Evolutionary conservation across 2,329 filamentous ascomycete species (phyloP).

Genomic region (Lachnellula subtilissima): DNA sequence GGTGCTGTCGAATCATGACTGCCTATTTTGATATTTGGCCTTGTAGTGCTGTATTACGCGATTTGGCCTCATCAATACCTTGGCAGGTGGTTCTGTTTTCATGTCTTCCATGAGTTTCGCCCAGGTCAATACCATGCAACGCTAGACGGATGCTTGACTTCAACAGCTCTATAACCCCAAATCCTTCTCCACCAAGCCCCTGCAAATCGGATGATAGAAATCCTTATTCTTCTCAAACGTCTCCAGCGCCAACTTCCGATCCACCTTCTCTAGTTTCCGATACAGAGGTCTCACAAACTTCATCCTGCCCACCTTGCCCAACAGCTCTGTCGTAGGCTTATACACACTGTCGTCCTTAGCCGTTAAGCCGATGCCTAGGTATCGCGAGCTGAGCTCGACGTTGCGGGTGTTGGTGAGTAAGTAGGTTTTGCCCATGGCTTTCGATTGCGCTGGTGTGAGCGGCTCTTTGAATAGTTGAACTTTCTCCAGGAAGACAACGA

Average conservation of each 20-base stretch:
- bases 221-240: slow-evolving; percentile 85
- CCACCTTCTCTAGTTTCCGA: slow-evolving; percentile 67
- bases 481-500: slow-evolving; percentile 82
- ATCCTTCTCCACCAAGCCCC: slow-evolving; percentile 81
- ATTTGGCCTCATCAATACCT: too few relatives aligned
- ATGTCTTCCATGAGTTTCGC: too few relatives aligned
- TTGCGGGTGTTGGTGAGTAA: slow-evolving; percentile 71
- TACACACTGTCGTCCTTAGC: slow-evolving; percentile 68
- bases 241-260: slow-evolving; percentile 67
- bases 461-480: slow-evolving; percentile 63
- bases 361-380: slow-evolving; percentile 72
- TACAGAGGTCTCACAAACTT: slow-evolving; percentile 92
- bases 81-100: too few relatives aligned
- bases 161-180: slow-evolving; percentile 34
- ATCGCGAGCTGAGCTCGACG: slow-evolving; percentile 78
- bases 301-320: slow-evolving; percentile 86
- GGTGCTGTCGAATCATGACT: too few relatives aligned
- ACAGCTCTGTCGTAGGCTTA: slow-evolving; percentile 64
- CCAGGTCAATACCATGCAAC: too few relatives aligned
- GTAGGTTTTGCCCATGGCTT: slow-evolving; percentile 71
- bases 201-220: slow-evolving; percentile 95
- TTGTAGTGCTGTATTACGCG: too few relatives aligned
- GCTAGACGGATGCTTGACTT: neutral
- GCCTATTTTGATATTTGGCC: too few relatives aligned
- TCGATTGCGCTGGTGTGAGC: slow-evolving; percentile 60